Evolutionary conservation across 768 basidiomycete genomes (phyloP).

Genomic region (Wakefieldia striispora): DNA sequence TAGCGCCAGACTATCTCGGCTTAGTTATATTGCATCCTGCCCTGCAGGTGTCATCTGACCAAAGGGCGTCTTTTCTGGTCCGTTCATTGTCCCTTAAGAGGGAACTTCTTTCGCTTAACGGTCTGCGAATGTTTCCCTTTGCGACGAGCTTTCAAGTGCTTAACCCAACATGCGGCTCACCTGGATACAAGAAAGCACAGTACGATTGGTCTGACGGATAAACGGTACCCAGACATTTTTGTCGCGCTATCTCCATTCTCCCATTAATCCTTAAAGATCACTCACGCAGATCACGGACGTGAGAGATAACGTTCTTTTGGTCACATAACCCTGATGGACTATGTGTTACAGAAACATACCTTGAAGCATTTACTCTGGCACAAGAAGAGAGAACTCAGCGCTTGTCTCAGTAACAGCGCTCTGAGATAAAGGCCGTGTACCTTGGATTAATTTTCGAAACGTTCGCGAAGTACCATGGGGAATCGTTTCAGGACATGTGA

Average conservation of each 20-base stretch:
- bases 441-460: too few species aligned
- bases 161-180: background rate
- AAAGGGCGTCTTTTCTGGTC: conserved; percentile 3
- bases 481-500: too few species aligned
- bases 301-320: background rate
- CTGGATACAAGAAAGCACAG: background rate
- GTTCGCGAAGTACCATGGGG: too few species aligned
- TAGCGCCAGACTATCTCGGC: background rate
- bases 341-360: background rate
- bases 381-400: background rate
- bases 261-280: background rate
- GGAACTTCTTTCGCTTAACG: conserved; percentile 7
- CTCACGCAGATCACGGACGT: background rate
- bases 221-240: background rate
- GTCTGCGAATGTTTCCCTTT: background rate
- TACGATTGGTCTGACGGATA: background rate
- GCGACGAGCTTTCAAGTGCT: background rate
- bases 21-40: background rate
- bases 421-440: too few species aligned
- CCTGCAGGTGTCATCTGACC: background rate
- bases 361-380: too few species aligned
- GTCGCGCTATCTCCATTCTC: too few species aligned
- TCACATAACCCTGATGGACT: background rate
- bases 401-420: background rate
- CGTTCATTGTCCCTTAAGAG: background rate